Evolutionary conservation across 345 rosid genomes (phyloP), one percentile per base, ranked within the genome.

Genomic region (Anacardium occidentale): DNA sequence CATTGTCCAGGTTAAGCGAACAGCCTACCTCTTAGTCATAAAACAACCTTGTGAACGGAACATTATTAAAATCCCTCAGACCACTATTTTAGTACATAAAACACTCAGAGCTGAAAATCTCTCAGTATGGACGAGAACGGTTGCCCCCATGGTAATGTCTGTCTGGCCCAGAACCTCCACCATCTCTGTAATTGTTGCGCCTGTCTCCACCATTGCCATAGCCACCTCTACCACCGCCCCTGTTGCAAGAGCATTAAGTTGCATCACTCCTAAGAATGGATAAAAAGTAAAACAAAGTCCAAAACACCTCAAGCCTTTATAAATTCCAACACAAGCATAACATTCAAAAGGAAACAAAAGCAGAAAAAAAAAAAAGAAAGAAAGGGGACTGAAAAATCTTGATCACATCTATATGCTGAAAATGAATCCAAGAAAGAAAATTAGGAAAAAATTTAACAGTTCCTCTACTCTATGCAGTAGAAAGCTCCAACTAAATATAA

Each of bases 91-190:
- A 86, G 84, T 88, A 87, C 89, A 88, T 81, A 84, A 86, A 79
- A 78, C 58, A 75, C 76, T 65, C 76, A 59, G 75, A 66, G 85
- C 76, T 32, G 70, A 72, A 55, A 71, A 44, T 66, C 75, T 69
- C 76, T 87, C 87, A 93, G 78, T 93, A 96, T 14, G 99, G 99
- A 26, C 97, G 94, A 0, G 96, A 86, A 18, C 98, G 95, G 73
- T 91, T 96, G 75, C 98, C 98, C 66, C 98, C 94, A 78, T 82
- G 83, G 67, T 86, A 72, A 77, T 87, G 88, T 79, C 98, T 90
- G 74, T 96, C 95, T 55, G 98, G 96, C 55, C 99, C 95, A 66
- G 96, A 86, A 69, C 89, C 91, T 62, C 90, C 90, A 17, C 77
- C 85, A 69, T 89, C 94, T 65, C 91, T 78, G 72, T 85, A 77